These are phyloP conservation scores for Colletotrichum eremochloae DNA, from an alignment of 2,329 filamentous ascomycete genomes.

Conservation along the genomic window DNA sequence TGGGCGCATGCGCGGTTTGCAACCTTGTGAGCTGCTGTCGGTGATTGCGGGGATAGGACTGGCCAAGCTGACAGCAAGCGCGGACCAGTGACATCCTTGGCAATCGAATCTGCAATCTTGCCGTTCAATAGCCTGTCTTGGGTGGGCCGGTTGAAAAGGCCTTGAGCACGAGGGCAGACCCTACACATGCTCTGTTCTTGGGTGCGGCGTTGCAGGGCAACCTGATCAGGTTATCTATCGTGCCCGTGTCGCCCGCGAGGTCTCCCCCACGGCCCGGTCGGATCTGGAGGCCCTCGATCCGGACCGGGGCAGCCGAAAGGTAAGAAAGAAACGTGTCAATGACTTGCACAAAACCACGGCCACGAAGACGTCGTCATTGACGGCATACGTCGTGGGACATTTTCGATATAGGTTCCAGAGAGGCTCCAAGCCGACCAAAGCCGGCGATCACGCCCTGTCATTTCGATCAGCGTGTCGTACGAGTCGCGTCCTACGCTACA, in stretches of 20 bases:
- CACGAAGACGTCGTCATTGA: conserved; percentile 7
- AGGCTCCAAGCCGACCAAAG: background rate
- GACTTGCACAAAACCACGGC: background rate
- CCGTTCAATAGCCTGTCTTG: background rate
- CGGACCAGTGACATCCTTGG: conserved; percentile 13
- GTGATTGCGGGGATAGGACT: conserved; percentile 25
- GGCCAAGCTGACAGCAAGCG: background rate
- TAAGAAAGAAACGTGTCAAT: background rate
- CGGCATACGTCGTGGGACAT: background rate
- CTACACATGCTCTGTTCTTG: background rate
- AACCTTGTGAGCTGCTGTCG: conserved; percentile 23
- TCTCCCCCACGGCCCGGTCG: conserved; percentile 12
- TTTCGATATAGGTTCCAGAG: background rate
- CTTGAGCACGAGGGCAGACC: conserved; percentile 5
- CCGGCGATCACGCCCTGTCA: conserved; percentile 26
- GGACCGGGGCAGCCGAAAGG: conserved; percentile 9
- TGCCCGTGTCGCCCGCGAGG: conserved; percentile 1
- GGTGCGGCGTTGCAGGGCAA: background rate
- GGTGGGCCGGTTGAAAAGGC: background rate
- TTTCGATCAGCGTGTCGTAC: conserved; percentile 35
- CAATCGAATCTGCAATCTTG: background rate
- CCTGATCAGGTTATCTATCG: background rate
- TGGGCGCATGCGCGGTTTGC: conserved; percentile 34
- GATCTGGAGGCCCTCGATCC: conserved; percentile 19
- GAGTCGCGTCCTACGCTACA: conserved; percentile 31